phyloP scores from a whole-genome alignment of 2,329 filamentous ascomycete genomes.

The Paraphaeosphaeria minitans region DNA sequence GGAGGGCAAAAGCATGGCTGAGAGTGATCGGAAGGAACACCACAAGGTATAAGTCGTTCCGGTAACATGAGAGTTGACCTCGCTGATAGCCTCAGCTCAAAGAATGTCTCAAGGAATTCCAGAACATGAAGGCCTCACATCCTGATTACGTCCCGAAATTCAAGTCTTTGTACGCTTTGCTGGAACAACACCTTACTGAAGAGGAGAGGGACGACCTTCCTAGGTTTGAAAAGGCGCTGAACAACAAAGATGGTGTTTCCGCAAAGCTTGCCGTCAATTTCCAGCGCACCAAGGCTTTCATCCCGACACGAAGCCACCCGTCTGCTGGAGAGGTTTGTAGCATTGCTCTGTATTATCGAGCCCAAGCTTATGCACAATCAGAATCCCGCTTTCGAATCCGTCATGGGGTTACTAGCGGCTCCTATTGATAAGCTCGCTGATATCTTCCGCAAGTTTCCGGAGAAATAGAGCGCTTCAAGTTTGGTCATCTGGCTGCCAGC shows the following conservation, averaged over 20 bases:
- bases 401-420: slow-evolving; percentile 59
- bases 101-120: slow-evolving; percentile 36
- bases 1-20: slow-evolving; percentile 37
- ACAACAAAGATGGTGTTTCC: slow-evolving; percentile 23
- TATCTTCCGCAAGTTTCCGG: slow-evolving; percentile 61
- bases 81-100: slow-evolving; percentile 31
- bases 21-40: slow-evolving; percentile 43
- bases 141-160: slow-evolving; percentile 31
- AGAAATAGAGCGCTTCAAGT: slow-evolving; percentile 28
- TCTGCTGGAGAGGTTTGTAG: slow-evolving; percentile 44
- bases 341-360: too few species aligned
- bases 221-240: slow-evolving; percentile 31
- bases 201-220: slow-evolving; percentile 41
- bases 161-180: slow-evolving; percentile 26
- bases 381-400: slow-evolving; percentile 62
- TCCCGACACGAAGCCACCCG: slow-evolving; percentile 39
- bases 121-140: slow-evolving; percentile 31
- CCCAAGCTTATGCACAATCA: background rate
- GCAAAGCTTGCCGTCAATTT: slow-evolving; percentile 38
- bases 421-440: slow-evolving; percentile 61
- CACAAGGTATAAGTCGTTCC: slow-evolving; percentile 28
- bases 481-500: too few species aligned
- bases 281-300: slow-evolving; percentile 37
- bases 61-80: background rate
- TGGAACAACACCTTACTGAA: slow-evolving; percentile 38